Evolutionary conservation across 192 early-diverging fungal species (phyloP).

Genomic region (Coemansia sp.): DNA sequence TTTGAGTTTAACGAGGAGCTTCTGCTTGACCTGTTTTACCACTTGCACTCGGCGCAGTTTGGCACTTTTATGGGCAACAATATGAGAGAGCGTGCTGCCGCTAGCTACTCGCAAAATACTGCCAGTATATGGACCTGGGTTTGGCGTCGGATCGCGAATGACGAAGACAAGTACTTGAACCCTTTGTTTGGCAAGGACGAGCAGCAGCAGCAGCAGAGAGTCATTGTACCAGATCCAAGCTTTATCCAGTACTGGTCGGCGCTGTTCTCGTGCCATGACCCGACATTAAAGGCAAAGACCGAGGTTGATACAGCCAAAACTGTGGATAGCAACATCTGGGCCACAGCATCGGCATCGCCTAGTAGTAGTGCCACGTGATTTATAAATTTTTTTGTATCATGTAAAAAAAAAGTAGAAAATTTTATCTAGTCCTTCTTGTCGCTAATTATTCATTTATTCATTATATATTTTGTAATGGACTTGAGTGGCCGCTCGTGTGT

Average conservation of each 20-base stretch:
- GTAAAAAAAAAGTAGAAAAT: background rate
- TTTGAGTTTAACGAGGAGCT: slow-evolving; percentile 93
- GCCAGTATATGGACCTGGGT: slow-evolving; percentile 83
- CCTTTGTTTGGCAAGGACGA: slow-evolving; percentile 14
- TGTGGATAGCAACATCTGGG: background rate
- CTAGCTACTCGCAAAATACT: slow-evolving; percentile 52
- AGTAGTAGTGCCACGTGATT: background rate
- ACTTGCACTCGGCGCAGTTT: slow-evolving; percentile 89
- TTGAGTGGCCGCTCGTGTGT: background rate
- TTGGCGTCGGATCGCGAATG: slow-evolving; percentile 4
- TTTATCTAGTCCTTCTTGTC: background rate
- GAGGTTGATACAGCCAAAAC: background rate
- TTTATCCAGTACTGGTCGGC: slow-evolving; percentile 51
- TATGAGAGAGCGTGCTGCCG: slow-evolving; percentile 68
- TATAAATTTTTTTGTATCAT: background rate
- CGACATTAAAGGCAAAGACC: slow-evolving; percentile 1
- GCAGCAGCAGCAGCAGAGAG: background rate
- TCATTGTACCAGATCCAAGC: slow-evolving; percentile 30
- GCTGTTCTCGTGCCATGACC: slow-evolving; percentile 43
- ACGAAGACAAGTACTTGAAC: slow-evolving; percentile 12
- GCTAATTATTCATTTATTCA: background rate
- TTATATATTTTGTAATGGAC: background rate
- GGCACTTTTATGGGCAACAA: slow-evolving; percentile 94
- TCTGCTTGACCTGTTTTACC: slow-evolving; percentile 78
- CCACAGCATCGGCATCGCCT: too few species aligned